Conservation (phyloP, 1,284 basidiomycete species). For the Ceratobasidium sp. region DNA sequence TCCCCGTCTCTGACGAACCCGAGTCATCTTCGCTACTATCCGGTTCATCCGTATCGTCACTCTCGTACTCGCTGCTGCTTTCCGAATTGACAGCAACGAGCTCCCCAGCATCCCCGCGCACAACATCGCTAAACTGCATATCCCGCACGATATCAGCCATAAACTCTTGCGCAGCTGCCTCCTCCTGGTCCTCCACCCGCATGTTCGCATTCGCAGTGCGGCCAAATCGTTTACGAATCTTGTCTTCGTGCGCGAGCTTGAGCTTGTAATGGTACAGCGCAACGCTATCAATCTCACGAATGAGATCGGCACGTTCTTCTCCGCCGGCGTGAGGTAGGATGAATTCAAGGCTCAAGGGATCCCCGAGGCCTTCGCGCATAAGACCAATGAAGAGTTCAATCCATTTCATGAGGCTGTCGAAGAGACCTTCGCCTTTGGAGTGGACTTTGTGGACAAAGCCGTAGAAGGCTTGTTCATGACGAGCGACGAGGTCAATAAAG, state of each 20-base stretch:
- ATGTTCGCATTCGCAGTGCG: slow-evolving; percentile 57
- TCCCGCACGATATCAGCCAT: slow-evolving; percentile 83
- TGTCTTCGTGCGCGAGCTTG: slow-evolving; percentile 90
- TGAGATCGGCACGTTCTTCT: slow-evolving; percentile 75
- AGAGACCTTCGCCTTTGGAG: slow-evolving; percentile 94
- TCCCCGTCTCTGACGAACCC: slow-evolving; percentile 49
- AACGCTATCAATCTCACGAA: slow-evolving; percentile 86
- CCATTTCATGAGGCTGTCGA: slow-evolving; percentile 96
- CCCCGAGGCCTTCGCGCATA: slow-evolving; percentile 87
- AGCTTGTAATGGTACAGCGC: slow-evolving; percentile 91
- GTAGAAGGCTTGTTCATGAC: slow-evolving; percentile 97
- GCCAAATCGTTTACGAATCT: slow-evolving; percentile 82
- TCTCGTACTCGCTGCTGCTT: slow-evolving; percentile 64
- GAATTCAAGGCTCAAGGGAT: slow-evolving; percentile 82
- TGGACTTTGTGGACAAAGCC: slow-evolving; percentile 98
- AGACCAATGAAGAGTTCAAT: slow-evolving; percentile 94
- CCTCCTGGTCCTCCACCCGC: slow-evolving; percentile 67
- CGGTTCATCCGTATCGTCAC: slow-evolving; percentile 53
- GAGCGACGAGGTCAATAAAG: slow-evolving; percentile 92
- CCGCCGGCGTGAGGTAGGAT: slow-evolving; percentile 80
- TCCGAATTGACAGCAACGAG: slow-evolving; percentile 70
- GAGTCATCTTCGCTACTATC: slow-evolving; percentile 51
- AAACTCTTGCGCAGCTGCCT: slow-evolving; percentile 74
- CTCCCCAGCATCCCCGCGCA: slow-evolving; percentile 80
- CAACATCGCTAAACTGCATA: slow-evolving; percentile 80